Conservation (phyloP, 331 rosid species). For the Quercus phellos region DNA sequence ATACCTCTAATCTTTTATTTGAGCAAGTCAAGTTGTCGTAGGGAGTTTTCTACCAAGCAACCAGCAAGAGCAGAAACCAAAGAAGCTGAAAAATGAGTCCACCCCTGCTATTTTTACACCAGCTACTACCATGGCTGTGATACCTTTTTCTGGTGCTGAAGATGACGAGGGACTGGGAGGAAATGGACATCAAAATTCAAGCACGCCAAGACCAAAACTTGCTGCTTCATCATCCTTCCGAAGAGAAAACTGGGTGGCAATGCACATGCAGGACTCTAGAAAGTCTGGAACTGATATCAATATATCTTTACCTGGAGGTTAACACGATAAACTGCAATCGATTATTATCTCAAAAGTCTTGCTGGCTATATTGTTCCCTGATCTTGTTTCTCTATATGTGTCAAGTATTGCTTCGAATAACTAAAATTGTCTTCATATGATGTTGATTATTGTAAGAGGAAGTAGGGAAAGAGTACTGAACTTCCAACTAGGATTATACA, state of each 20-base stretch:
- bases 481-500: slow-evolving; percentile 30
- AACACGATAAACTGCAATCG: not conserved
- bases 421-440: slow-evolving; percentile 20
- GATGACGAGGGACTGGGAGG: slow-evolving; percentile 46
- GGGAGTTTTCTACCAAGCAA: slow-evolving; percentile 71
- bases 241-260: slow-evolving; percentile 70
- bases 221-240: slow-evolving; percentile 37
- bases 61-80: slow-evolving; percentile 52
- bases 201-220: slow-evolving; percentile 31
- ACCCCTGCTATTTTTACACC: slow-evolving; percentile 17
- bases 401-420: slow-evolving; percentile 20
- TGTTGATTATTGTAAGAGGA: slow-evolving; percentile 20
- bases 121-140: slow-evolving; percentile 23
- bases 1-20: not conserved
- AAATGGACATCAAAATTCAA: slow-evolving; percentile 45
- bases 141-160: slow-evolving; percentile 40
- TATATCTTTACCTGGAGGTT: slow-evolving; percentile 65
- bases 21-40: slow-evolving; percentile 58
- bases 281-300: slow-evolving; percentile 66
- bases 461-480: slow-evolving; percentile 31
- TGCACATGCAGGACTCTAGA: slow-evolving; percentile 65
- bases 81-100: slow-evolving; percentile 47
- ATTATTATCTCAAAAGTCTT: not conserved
- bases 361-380: slow-evolving; percentile 37
- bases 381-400: slow-evolving; percentile 24